Conservation (phyloP, 2,329 filamentous ascomycete species). For the Macrophomina tecta region DNA sequence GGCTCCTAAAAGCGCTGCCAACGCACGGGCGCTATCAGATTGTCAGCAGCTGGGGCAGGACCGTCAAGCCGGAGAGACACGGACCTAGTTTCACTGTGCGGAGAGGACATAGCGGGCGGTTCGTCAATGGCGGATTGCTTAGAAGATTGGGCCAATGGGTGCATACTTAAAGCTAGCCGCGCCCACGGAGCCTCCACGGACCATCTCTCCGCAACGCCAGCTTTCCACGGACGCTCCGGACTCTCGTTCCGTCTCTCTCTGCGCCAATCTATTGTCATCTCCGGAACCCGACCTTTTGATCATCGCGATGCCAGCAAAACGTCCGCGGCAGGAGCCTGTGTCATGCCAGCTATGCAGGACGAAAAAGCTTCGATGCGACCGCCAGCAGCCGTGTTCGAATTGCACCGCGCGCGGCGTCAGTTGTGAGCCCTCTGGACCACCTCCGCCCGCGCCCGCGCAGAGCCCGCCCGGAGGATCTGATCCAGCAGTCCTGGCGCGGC, state of each 20-base stretch:
- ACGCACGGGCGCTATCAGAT: background rate
- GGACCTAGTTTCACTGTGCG: no score
- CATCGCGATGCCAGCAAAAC: background rate
- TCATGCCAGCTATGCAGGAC: slow-evolving; percentile 22
- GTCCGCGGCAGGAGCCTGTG: slow-evolving; percentile 17
- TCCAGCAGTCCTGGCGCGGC: background rate
- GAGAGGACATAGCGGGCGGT: no score
- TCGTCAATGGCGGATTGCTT: no score
- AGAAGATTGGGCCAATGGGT: no score
- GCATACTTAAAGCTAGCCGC: no score
- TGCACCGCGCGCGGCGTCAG: background rate
- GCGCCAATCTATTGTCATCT: no score
- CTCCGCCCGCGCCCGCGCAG: background rate
- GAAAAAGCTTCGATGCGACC: slow-evolving; percentile 23
- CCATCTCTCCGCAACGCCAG: no score
- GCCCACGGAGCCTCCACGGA: no score
- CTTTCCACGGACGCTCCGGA: no score
- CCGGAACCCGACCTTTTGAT: background rate
- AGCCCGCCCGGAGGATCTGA: background rate
- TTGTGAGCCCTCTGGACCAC: background rate
- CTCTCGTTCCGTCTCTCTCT: no score
- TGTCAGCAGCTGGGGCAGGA: background rate
- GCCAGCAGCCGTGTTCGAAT: slow-evolving; percentile 18
- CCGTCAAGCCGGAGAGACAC: no score
- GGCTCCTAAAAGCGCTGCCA: background rate